phyloP scores from a whole-genome alignment of 306 rosid species.

The Erythrophleum fordii region DNA sequence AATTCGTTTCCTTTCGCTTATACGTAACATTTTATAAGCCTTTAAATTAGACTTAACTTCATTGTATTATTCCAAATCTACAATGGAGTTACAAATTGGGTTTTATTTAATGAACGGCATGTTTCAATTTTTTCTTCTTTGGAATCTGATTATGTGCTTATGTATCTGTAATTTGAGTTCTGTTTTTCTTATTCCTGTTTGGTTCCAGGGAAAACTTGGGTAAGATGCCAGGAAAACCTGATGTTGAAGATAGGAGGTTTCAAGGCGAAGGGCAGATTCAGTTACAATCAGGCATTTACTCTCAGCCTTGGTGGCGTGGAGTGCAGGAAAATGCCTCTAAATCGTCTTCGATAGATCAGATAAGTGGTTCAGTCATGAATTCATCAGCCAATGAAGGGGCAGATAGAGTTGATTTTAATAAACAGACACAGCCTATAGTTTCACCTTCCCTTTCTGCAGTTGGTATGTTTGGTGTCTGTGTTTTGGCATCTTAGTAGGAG shows the following conservation, averaged over 20 bases:
- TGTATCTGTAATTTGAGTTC: neutral
- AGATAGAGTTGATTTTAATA: constrained; percentile 41
- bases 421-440: constrained; percentile 43
- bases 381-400: constrained; percentile 42
- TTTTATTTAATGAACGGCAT: neutral
- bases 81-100: constrained; percentile 24
- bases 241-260: constrained; percentile 46
- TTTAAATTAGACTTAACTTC: constrained; percentile 20
- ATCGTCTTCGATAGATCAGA: constrained; percentile 49
- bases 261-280: constrained; percentile 42
- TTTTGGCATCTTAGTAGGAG: constrained; percentile 9
- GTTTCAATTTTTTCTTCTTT: neutral
- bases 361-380: constrained; percentile 48
- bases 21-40: neutral
- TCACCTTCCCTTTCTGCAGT: constrained; percentile 51
- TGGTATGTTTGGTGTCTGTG: constrained; percentile 45
- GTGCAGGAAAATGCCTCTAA: constrained; percentile 49
- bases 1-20: neutral
- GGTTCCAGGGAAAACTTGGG: constrained; percentile 47
- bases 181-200: constrained; percentile 16
- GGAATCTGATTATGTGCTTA: constrained; percentile 8
- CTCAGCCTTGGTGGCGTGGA: constrained; percentile 77
- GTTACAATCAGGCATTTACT: constrained; percentile 50
- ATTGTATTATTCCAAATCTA: constrained; percentile 21
- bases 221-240: constrained; percentile 78